Evolutionary conservation across 768 basidiomycete genomes (phyloP), one percentile per base, ranked within the genome.

Genomic region (Pulveroboletus sp.): DNA sequence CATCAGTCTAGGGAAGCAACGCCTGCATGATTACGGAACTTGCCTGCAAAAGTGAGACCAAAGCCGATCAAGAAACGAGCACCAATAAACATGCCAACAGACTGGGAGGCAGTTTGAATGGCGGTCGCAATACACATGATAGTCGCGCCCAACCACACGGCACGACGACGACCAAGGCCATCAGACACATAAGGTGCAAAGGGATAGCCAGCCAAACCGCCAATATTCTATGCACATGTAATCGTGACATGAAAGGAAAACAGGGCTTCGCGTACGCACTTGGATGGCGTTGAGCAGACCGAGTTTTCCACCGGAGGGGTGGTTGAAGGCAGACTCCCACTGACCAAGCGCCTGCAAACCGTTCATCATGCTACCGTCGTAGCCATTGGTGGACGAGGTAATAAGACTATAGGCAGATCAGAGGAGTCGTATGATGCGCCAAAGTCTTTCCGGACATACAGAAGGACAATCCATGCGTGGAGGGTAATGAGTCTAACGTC

Each of bases 351-450:
- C 78, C 66, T 90, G 87, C 35, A 90, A 72, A 63, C 84, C 84
- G 67, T 89, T 87, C 85, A 87, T 85, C 80, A 87, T 81, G 64
- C 79, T 82, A 51, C 84, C 84, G 59, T 88, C 87, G 61, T 82
- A 88, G 43, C 86, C 87, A 63, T 81, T 85, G 40, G 82, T 85
- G 13, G 83, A 84, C 21, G 85, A 86, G 11, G 85, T 87, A 61
- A 87, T 84, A 53, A 88, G 79, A 41, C 83, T 84, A 45, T 19
- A 45, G 19, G 40, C 25, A 23, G 40, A 14, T 52, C n/a, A 55
- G 47, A 37, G 44, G 31, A 43, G 16, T 19, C 20, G 34, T 25
- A 47, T 23, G 33, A 21, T 6, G 7, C 9, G 24, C 3, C 4
- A 21, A 13, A 11, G 25, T 5, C 40, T 6, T 19, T 21, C 1